Evolutionary conservation across 805 yeast genomes (phyloP).

Genomic region (Starmerella ratchasimensis): DNA sequence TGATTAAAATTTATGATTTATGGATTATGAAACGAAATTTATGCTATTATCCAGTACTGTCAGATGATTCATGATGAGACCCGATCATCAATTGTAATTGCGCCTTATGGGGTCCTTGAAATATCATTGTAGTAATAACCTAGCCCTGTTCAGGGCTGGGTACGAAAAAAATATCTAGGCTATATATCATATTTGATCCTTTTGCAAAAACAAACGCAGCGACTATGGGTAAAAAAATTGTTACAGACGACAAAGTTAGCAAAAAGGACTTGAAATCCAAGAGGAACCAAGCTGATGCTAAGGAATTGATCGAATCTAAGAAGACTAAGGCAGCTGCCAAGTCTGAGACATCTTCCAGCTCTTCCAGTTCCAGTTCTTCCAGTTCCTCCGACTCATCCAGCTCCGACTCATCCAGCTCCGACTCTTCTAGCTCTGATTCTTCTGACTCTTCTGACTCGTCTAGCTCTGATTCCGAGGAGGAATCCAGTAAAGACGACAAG

Average conservation of each 20-base stretch:
- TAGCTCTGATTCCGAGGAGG: slow-evolving; percentile 19
- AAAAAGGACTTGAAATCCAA: slow-evolving; percentile 7
- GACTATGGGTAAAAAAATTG: slow-evolving; percentile 11
- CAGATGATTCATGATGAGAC: too few species aligned
- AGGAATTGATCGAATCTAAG: slow-evolving; percentile 8
- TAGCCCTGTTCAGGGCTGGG: slow-evolving; percentile 1
- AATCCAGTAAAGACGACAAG: too few species aligned
- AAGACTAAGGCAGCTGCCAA: slow-evolving; percentile 14
- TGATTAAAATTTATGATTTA: too few species aligned
- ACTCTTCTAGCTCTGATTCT: slow-evolving; percentile 20
- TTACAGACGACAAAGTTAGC: slow-evolving; percentile 10
- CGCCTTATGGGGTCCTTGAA: too few species aligned
- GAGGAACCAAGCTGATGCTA: slow-evolving; percentile 4
- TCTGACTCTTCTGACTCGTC: slow-evolving; percentile 8
- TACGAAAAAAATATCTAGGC: slow-evolving; percentile 1
- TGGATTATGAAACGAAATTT: too few species aligned
- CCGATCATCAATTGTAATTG: too few species aligned
- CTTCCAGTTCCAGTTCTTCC: slow-evolving; percentile 24
- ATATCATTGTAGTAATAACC: too few species aligned
- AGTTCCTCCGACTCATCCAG: slow-evolving; percentile 20
- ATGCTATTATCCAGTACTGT: too few species aligned
- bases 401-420: slow-evolving; percentile 15
- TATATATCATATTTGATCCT: too few species aligned
- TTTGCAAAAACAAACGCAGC: not conserved
- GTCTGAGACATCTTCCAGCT: slow-evolving; percentile 25